Evolutionary conservation across 2,329 filamentous ascomycete genomes (phyloP), one percentile per base, ranked within the genome.

Genomic region (Fusarium sp.): DNA sequence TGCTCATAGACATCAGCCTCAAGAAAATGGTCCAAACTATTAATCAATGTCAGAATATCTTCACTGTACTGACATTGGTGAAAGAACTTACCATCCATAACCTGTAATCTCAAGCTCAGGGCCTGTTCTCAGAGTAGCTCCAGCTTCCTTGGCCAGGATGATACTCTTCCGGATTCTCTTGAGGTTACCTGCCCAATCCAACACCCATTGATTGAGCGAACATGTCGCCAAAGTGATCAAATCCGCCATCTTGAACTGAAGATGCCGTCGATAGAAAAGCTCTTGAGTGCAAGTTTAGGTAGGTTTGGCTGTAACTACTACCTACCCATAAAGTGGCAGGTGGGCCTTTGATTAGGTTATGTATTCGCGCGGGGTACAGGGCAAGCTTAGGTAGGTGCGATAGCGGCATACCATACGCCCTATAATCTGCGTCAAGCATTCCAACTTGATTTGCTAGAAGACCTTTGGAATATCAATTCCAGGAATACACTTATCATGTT

Each of bases 141-240:
- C 87, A 5, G 83, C 82, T 48, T 80, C 81, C 78, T 92, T 92
- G 20, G 90, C 89, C 27, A 80, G 71, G 38, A 80, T 82, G 71
- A 92, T 89, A 58, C 86, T 89, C 76, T 91, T 83, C 20, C 90
- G 84, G 68, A 92, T 92, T 20, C 91, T 83, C 51, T 85, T 83
- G 3, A 83, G 78, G 74, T 93, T 93, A 40, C 89, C 90, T 67
- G 87, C 22, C 55, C 60, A 55, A 56, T 74, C 71, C 29, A 74
- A 16, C 13, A 85, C 79, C 63, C 79, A 80, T 25, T 81, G 79
- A 29, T 78, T 80, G 41, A 82, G 74, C 18, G 76, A 76, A 67
- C 79, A 81, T 5, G 80, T 79, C 18, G 80, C 80, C 24, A 82
- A 74, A 40, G 70, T 73, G 30, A 73, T 53, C 1, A 73, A 32